Conservation (phyloP, 2,329 filamentous ascomycete genomes). For the Penicillium sp. region DNA sequence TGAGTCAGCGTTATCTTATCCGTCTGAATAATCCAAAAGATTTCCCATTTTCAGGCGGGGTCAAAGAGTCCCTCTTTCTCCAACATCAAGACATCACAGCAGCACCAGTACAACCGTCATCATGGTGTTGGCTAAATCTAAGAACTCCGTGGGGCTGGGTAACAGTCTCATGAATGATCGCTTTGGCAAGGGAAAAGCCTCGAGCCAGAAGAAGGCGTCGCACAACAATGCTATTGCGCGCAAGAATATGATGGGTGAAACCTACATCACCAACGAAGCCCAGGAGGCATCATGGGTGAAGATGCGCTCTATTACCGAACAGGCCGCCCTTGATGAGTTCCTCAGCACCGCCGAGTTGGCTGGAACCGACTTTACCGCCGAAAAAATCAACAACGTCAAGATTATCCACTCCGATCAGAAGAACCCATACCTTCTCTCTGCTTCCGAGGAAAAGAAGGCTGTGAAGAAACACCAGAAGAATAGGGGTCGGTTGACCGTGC, state of each 20-base stretch:
- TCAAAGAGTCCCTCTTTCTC: constrained; percentile 23
- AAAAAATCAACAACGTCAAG: constrained; percentile 99
- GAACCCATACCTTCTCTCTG: constrained; percentile 89
- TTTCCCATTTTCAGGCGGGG: constrained; percentile 34
- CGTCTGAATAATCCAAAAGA: constrained; percentile 34
- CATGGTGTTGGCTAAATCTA: constrained; percentile 87
- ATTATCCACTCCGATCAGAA: constrained; percentile 96
- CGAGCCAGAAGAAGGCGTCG: constrained; percentile 75
- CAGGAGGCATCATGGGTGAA: constrained; percentile 97
- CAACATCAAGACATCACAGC: constrained; percentile 17
- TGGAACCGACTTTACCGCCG: constrained; percentile 97
- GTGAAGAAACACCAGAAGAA: constrained; percentile 83
- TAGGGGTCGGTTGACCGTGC: constrained; percentile 78
- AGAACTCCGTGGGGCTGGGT: constrained; percentile 91
- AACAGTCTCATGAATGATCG: constrained; percentile 99
- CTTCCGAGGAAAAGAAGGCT: constrained; percentile 77
- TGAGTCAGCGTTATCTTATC: constrained; percentile 39
- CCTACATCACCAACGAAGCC: constrained; percentile 87
- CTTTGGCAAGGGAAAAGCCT: constrained; percentile 89
- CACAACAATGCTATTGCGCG: constrained; percentile 68
- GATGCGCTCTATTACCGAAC: constrained; percentile 98
- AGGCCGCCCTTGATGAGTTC: constrained; percentile 95
- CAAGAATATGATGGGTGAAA: constrained; percentile 74
- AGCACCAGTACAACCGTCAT: constrained; percentile 32
- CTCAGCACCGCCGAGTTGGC: constrained; percentile 92